These are phyloP conservation scores for Sugiyamaella lignohabitans DNA, from an alignment of 805 yeast species.

Conservation along the genomic window DNA sequence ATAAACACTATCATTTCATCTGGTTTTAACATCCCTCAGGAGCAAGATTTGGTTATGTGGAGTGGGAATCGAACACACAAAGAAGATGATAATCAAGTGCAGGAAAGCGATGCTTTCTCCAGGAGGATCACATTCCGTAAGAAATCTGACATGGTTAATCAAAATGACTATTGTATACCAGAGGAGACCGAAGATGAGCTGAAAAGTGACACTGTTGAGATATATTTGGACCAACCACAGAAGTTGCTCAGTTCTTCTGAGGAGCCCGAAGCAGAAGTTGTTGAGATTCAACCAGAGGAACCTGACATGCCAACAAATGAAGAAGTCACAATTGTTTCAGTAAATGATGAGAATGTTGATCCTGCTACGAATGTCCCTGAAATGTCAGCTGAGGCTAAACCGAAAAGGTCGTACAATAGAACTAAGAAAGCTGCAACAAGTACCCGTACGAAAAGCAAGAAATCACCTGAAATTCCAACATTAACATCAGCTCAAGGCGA, in stretches of 20 bases:
- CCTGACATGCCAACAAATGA: too few relatives aligned
- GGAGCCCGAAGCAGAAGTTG: constrained; percentile 1
- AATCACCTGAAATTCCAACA: too few relatives aligned
- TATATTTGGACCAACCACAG: neutral
- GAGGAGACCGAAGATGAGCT: constrained; percentile 12
- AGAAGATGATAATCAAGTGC: neutral
- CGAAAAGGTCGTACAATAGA: too few relatives aligned
- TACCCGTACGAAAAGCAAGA: too few relatives aligned
- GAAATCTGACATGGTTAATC: constrained; percentile 2
- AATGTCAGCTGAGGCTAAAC: too few relatives aligned
- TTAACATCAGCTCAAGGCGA: too few relatives aligned
- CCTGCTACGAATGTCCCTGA: too few relatives aligned
- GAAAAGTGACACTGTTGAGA: neutral
- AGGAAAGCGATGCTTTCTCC: neutral
- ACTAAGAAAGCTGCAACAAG: too few relatives aligned
- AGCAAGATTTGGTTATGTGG: neutral
- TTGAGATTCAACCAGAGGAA: too few relatives aligned
- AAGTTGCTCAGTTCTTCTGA: neutral
- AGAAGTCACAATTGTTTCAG: too few relatives aligned
- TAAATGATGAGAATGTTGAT: too few relatives aligned
- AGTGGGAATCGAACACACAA: neutral
- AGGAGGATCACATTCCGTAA: constrained; percentile 5
- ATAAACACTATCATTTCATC: too few relatives aligned
- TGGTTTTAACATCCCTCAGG: neutral
- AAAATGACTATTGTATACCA: constrained; percentile 6